phyloP scores from a whole-genome alignment of 306 rosid species.

The Herpetospermum pedunculosum region DNA sequence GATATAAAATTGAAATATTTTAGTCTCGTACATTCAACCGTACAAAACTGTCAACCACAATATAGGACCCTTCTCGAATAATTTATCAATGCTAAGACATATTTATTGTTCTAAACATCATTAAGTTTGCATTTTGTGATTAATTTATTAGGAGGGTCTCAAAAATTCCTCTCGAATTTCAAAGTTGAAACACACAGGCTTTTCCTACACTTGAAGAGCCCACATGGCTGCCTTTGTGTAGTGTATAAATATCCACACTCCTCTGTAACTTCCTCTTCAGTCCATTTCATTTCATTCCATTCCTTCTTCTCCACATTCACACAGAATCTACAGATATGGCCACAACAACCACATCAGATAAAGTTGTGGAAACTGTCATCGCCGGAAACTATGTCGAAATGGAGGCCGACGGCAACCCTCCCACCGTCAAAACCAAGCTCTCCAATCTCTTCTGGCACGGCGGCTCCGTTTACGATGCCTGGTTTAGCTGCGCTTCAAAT shows the following conservation, averaged over 20 bases:
- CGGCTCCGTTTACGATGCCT: constrained; percentile 93
- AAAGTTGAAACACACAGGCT: not conserved
- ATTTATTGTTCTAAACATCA: too few relatives aligned
- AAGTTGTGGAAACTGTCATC: constrained; percentile 56
- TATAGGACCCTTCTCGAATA: too few relatives aligned
- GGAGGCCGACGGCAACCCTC: constrained; percentile 67
- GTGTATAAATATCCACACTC: not conserved
- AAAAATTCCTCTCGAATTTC: not conserved
- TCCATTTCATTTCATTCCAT: not conserved
- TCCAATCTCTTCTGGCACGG: constrained; percentile 88
- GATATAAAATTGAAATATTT: too few relatives aligned
- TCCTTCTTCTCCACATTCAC: not conserved
- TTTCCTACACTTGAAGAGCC: constrained; percentile 5
- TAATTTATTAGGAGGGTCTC: not conserved
- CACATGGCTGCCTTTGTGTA: not conserved
- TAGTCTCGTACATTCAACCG: too few relatives aligned
- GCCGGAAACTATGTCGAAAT: constrained; percentile 87
- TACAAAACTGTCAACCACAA: too few relatives aligned
- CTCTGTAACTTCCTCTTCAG: not conserved
- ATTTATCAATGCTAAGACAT: too few relatives aligned
- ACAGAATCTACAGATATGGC: constrained; percentile 22
- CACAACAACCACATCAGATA: constrained; percentile 31
- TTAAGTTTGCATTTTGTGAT: too few relatives aligned
- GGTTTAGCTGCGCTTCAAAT: constrained; percentile 99
- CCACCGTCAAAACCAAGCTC: constrained; percentile 39